Conservation (phyloP, 2,329 filamentous ascomycete genomes). For the Aureobasidium sp. region DNA sequence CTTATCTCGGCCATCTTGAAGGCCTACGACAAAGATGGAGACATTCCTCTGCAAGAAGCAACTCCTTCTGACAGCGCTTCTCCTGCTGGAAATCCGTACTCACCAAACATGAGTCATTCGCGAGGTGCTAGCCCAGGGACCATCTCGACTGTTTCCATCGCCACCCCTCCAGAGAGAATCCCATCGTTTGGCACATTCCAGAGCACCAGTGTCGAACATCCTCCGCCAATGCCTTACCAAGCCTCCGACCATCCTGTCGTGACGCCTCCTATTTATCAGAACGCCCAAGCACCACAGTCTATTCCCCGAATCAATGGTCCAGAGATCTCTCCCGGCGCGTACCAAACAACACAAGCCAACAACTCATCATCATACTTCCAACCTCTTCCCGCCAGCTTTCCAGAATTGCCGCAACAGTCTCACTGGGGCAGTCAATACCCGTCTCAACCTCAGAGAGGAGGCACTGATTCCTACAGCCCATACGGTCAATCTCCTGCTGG, state of each 20-base stretch:
- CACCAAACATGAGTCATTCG: conserved; percentile 35
- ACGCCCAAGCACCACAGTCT: neutral
- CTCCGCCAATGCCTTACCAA: conserved; percentile 27
- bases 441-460: neutral
- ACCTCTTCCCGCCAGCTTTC: conserved; percentile 25
- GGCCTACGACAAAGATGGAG: conserved; percentile 64
- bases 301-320: neutral
- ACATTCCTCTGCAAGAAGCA: conserved; percentile 42
- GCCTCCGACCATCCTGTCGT: conserved; percentile 17
- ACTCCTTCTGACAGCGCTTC: conserved; percentile 41
- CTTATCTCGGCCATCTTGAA: conserved; percentile 80
- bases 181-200: conserved; percentile 26
- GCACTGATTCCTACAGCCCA: neutral
- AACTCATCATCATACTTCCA: conserved; percentile 21
- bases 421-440: conserved; percentile 15
- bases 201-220: conserved; percentile 25
- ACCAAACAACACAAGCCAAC: conserved; percentile 18
- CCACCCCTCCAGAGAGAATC: conserved; percentile 27
- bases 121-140: conserved; percentile 39
- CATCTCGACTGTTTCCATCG: conserved; percentile 26
- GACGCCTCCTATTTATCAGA: conserved; percentile 7
- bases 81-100: neutral
- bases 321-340: conserved; percentile 2
- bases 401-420: conserved; percentile 20
- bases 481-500: neutral